phyloP scores from a whole-genome alignment of 1,139 yeast genomes.

The Williopsis jadinii region DNA sequence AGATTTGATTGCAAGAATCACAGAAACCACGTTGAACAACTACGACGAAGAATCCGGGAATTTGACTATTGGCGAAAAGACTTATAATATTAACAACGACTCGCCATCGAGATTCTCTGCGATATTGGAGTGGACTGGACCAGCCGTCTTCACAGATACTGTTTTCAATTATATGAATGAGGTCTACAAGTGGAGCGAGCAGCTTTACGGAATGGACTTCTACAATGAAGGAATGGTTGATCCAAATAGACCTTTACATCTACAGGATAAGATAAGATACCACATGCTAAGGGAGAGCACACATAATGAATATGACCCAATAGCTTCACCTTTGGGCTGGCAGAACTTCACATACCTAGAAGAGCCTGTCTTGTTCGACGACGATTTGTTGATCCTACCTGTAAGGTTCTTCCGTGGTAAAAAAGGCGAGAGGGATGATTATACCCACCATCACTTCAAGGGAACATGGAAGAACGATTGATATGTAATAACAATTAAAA shows the following conservation, averaged over 20 bases:
- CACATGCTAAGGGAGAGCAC: slow-evolving; percentile 26
- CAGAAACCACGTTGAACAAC: slow-evolving; percentile 56
- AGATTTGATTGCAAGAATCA: slow-evolving; percentile 70
- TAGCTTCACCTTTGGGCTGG: slow-evolving; percentile 34
- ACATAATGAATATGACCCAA: slow-evolving; percentile 11
- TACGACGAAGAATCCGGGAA: slow-evolving; percentile 25
- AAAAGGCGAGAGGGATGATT: slow-evolving; percentile 61
- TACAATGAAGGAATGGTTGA: slow-evolving; percentile 30
- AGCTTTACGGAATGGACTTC: slow-evolving; percentile 7
- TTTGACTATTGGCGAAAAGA: slow-evolving; percentile 49
- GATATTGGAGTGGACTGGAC: slow-evolving; percentile 96
- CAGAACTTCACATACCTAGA: slow-evolving; percentile 53
- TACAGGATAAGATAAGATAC: slow-evolving; percentile 24
- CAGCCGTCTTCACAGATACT: slow-evolving; percentile 86
- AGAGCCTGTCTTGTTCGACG: slow-evolving; percentile 49
- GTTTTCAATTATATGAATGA: slow-evolving; percentile 70
- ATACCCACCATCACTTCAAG: slow-evolving; percentile 59
- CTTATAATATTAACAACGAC: slow-evolving; percentile 31
- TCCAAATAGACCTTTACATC: slow-evolving; percentile 9
- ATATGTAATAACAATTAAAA: too few species aligned
- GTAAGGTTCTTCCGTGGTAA: slow-evolving; percentile 68
- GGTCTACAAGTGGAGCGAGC: slow-evolving; percentile 35
- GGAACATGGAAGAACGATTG: slow-evolving; percentile 68
- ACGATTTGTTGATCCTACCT: slow-evolving; percentile 61
- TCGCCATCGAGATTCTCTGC: slow-evolving; percentile 23